These are phyloP conservation scores for Marasmius fiardii DNA, from an alignment of 1,284 basidiomycete species.

Conservation along the genomic window DNA sequence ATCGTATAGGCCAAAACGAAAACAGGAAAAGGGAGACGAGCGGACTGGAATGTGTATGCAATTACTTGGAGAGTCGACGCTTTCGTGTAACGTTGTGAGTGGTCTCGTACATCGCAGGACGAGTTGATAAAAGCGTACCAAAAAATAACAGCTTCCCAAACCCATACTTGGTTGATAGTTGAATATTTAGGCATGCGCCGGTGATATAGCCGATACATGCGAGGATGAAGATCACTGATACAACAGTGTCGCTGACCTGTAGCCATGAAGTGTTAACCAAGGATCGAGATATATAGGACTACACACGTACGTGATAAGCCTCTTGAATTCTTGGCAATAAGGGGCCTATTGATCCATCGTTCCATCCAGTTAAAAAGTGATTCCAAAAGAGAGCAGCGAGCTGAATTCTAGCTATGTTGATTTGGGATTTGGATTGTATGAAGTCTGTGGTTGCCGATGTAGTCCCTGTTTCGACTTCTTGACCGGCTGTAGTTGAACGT, in stretches of 20 bases:
- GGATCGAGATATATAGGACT: not conserved
- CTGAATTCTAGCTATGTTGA: conserved; percentile 1
- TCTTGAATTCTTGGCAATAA: conserved; percentile 15
- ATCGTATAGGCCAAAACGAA: conserved; percentile 56
- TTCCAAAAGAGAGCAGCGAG: conserved; percentile 11
- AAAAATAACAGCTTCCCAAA: conserved; percentile 49
- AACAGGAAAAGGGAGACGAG: conserved; percentile 60
- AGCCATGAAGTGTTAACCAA: no score
- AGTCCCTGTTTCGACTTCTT: no score
- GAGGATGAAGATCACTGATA: conserved; percentile 23
- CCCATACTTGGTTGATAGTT: conserved; percentile 48
- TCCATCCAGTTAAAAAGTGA: conserved; percentile 15
- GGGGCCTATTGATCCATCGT: conserved; percentile 16
- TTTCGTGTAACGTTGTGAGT: no score
- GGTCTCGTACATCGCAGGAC: not conserved
- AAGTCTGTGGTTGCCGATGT: no score
- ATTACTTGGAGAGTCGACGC: conserved; percentile 25
- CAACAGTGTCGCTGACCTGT: not conserved
- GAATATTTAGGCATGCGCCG: conserved; percentile 45
- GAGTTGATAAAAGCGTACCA: no score
- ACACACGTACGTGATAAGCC: conserved; percentile 12
- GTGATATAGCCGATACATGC: conserved; percentile 13
- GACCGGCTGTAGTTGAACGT: no score
- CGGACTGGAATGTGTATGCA: conserved; percentile 52
- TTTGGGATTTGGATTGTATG: not conserved